A percentile compares a stretch with the other conserved stretches of the same genome.
phyloP scores from a whole-genome alignment of 1,284 basidiomycete genomes.

The Veloboletus limbatus region DNA sequence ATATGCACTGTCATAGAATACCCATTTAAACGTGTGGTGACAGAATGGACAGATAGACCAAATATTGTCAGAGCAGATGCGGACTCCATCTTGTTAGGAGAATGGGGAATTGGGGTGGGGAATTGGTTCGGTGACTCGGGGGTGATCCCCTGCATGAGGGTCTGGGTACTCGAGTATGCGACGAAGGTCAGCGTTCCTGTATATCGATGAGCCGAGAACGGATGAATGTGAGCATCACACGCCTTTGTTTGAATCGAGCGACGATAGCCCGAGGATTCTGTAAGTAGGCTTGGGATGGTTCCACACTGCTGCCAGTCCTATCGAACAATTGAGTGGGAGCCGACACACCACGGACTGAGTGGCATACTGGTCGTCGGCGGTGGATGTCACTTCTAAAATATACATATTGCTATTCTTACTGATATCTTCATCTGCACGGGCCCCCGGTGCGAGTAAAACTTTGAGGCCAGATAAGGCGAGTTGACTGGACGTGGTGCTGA shows the following conservation, averaged over 20 bases:
- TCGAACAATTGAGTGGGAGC: slow-evolving; percentile 5
- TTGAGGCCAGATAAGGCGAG: slow-evolving; percentile 59
- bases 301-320: slow-evolving; percentile 21
- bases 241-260: slow-evolving; percentile 66
- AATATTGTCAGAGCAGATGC: not conserved
- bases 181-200: slow-evolving; percentile 58
- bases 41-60: not conserved
- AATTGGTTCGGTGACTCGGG: slow-evolving; percentile 10
- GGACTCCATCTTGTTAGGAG: not conserved
- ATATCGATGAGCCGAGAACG: slow-evolving; percentile 11
- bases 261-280: slow-evolving; percentile 50
- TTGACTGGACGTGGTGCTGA: slow-evolving; percentile 60
- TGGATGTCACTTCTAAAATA: slow-evolving; percentile 61
- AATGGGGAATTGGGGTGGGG: slow-evolving; percentile 12
- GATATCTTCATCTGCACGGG: slow-evolving; percentile 43
- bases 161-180: slow-evolving; percentile 52
- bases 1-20: slow-evolving; percentile 5
- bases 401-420: slow-evolving; percentile 66
- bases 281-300: slow-evolving; percentile 42
- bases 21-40: too few species aligned
- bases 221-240: slow-evolving; percentile 7
- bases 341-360: not conserved
- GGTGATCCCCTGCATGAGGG: slow-evolving; percentile 3
- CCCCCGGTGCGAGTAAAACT: slow-evolving; percentile 70
- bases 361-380: slow-evolving; percentile 45